Evolutionary conservation across 768 basidiomycete genomes (phyloP), one percentile per base, ranked within the genome.

Genomic region (Phlebiopsis flavidoalba): DNA sequence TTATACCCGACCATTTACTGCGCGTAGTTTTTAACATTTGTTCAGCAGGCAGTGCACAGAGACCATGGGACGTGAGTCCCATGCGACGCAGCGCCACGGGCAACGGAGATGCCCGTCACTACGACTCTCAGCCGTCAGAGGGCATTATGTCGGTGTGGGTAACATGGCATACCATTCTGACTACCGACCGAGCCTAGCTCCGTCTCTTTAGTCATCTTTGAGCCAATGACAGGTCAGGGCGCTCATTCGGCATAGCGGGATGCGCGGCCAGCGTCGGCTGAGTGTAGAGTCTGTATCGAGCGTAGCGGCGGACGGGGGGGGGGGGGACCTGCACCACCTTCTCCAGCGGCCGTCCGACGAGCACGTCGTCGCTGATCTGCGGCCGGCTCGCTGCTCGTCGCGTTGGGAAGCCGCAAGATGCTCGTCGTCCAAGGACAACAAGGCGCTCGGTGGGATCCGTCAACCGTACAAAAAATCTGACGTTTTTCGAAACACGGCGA

Each of bases 191-290:
- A 80, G 81, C 5, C 90, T n/a, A 92, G 65, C 83, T 90, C 67
- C 85, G 84, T 65, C 74, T 94, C n/a, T 93, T 93, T 68, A n/a
- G 84, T 91, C 59, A 75, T 86, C 22, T 94, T 94, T 69, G 92
- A 94, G 71, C 93, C 93, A 75, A 94, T 90, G 68, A 91, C 91
- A 2, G 83, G 85, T n/a, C n/a, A n/a, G n/a, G n/a, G n/a, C n/a
- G n/a, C 76, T 90, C 73, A 92, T 94, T 65, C 87, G n/a, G 92
- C 21, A 70, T 93, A 22, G 83, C 84, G 5, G 91, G n/a, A n/a
- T n/a, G 93, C 71, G 84, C 92, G 33, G 86, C 88, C 22, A n/a
- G n/a, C n/a, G 92, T 92, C 7, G 83, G 87, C 36, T n/a, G 92
- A 94, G 70, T n/a, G 78, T 93, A 24, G 85, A 89, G 46, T n/a